Base-by-base conservation (phyloP, 176 grass and related monocot genomes). In the Carex littledalei region DNA sequence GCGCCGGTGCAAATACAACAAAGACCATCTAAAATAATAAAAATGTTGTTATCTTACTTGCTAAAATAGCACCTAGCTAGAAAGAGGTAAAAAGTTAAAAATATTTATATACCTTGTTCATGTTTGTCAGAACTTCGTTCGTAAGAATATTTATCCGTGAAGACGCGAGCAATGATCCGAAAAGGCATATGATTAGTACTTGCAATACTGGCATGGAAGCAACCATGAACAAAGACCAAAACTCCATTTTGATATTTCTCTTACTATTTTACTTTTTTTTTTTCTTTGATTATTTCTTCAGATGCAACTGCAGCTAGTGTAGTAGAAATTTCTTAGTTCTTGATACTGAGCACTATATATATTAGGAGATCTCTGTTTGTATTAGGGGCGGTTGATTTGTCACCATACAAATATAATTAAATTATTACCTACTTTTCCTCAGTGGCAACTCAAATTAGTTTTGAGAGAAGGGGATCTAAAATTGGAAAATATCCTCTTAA, bases 151-250 rank as follows among this genome's bases (percentile, higher is more conserved):
- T 84, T 53, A 68, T 45, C 60, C 53, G 72, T 18, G 68, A 80
- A 63, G 60, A 63, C 18, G 80, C 86, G 2, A 87, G 80, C 50
- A 83, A 67, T 18, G 86, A 79, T 77, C 86, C 86, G 29, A 87
- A 24, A n/a, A 83, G 79, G 35, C 80, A 50, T 24, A 87, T 80
- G 20, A 87, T 64, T 26, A 87, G 65, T 26, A 87, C 80, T 52
- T 87, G 66, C 32, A 84, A 39, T 9, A 87, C 49, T 50, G 86
- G 86, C 57, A 63, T 73, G 52, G 65, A 87, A 18, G 86, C 86
- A 58, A 87, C 54, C 80, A 84, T 54, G 8, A 87, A 60, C 80
- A 87, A 43, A 84, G 86, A 66, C 67, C 32, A 87, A 34, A 87
- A 83, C 39, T 83, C 80, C 86, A 87, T 83, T 13, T 73, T 73